Base-by-base conservation (phyloP, 768 basidiomycete genomes). In the Sporobolomyces pararoseus region DNA sequence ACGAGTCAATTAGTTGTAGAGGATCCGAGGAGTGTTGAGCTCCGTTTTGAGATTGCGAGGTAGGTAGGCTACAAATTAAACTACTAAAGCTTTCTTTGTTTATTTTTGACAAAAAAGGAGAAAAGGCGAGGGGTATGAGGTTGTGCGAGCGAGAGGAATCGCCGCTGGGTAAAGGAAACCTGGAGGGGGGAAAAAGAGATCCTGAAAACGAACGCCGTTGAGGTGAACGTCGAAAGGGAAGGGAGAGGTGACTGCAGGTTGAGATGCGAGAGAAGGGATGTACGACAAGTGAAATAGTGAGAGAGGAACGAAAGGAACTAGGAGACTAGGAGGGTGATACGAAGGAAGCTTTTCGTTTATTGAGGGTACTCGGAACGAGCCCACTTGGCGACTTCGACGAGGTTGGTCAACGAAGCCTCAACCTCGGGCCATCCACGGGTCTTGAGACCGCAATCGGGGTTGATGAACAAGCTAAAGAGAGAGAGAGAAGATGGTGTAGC, bases 381-480 rank as follows among this genome's bases (percentile, higher is more conserved):
- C 91, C 90, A 94, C 80, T 89, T 87, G 77, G 95, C 95, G 80
- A 87, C 94, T 72, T 85, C 84, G 75, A 96, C 93, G 71, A 98
- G 83, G 84, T 95, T 94, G 74, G 80, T 23, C 34, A 68, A 60
- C 51, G 52, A 70, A 29, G 70, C 42, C 66, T 70, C 67, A 29
- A 66, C 65, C 55, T 63, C 74, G 44, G 55, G 10, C 73, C 73
- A 73, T 1, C 27, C 62, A 12, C 94, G 91, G 75, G 95, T 98
- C 86, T 98, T 98, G 77, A 98, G 84, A 82, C 95, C 96, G 79
- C 95, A 97, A 80, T 97, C 95, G 67, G 95, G 95, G 85, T 97
- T 97, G 82, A 98, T 84, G 80, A 90, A 89, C 80, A 91, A 85
- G 61, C 64, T 66, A 39, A 23, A 53, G 37, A 58, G 23, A 44